Evolutionary conservation across 345 rosid genomes (phyloP).

Genomic region (Durio zibethinus): DNA sequence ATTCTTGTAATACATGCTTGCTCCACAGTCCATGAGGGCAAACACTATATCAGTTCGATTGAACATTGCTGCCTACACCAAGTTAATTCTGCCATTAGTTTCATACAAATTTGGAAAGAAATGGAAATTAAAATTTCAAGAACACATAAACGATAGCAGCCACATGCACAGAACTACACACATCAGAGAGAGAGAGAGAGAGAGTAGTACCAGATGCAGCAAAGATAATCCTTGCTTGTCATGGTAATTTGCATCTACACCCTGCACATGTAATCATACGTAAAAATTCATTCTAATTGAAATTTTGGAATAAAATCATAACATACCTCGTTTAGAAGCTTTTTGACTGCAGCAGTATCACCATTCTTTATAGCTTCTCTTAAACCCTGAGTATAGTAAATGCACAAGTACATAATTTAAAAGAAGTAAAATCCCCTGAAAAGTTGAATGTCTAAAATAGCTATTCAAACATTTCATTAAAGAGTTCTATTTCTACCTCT

Average conservation of each 20-base stretch:
- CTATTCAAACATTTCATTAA: not conserved
- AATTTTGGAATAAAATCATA: constrained; percentile 7
- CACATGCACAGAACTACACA: not conserved
- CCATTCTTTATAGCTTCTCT: constrained; percentile 96
- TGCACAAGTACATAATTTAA: not conserved
- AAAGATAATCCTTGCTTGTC: constrained; percentile 91
- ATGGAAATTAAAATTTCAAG: not conserved
- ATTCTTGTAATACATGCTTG: constrained; percentile 76
- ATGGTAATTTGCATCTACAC: constrained; percentile 82
- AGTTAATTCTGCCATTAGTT: constrained; percentile 20
- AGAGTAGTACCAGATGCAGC: constrained; percentile 66
- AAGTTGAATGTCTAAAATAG: constrained; percentile 5
- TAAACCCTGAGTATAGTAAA: constrained; percentile 56
- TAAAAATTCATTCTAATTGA: not conserved
- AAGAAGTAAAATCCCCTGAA: not conserved
- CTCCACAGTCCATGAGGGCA: constrained; percentile 78
- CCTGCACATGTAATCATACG: constrained; percentile 46
- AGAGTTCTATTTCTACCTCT: constrained; percentile 52
- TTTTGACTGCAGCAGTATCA: constrained; percentile 69
- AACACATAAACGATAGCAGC: not conserved
- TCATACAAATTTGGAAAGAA: not conserved
- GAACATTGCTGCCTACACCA: constrained; percentile 69
- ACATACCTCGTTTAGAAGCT: constrained; percentile 76
- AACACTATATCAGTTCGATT: constrained; percentile 78
- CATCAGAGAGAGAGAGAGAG: constrained; percentile 1